phyloP scores from a whole-genome alignment of 139 green algal genomes.

The Medakamo hakoo region DNA sequence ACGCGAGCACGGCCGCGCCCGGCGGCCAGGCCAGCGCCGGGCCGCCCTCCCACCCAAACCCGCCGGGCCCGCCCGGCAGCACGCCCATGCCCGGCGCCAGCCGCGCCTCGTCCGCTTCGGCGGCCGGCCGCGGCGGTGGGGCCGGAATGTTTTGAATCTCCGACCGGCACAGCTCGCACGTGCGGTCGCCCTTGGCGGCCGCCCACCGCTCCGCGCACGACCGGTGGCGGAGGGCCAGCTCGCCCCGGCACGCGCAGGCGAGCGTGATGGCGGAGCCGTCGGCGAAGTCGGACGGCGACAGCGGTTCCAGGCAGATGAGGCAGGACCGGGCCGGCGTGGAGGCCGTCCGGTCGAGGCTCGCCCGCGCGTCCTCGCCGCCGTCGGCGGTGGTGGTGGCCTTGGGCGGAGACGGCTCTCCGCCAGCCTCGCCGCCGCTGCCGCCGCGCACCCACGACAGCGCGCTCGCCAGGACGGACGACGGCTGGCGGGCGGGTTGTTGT shows the following conservation, averaged over 20 bases:
- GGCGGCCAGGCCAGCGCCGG: no score
- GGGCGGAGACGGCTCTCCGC: no score
- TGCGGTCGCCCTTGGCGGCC: neutral
- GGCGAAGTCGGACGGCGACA: neutral
- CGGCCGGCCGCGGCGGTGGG: neutral
- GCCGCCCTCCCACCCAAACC: neutral
- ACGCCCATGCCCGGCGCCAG: neutral
- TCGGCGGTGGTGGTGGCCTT: no score
- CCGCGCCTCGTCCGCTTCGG: neutral
- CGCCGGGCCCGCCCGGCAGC: neutral
- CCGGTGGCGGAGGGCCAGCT: neutral
- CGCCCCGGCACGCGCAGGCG: slow-evolving; percentile 3
- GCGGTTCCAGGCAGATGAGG: neutral
- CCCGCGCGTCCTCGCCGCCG: no score
- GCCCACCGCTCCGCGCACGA: neutral
- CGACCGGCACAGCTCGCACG: neutral
- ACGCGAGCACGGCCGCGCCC: no score
- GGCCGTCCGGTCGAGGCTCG: no score
- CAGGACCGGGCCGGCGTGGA: no score
- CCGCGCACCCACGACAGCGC: no score
- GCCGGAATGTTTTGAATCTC: neutral
- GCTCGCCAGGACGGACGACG: no score
- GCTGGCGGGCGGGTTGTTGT: no score
- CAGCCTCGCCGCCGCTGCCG: no score
- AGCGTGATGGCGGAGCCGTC: neutral